Percentiles rank a stretch among this genome's conserved stretches.
Conservation (phyloP, 495 filamentous ascomycete species). For the Penicillium pancosmium region DNA sequence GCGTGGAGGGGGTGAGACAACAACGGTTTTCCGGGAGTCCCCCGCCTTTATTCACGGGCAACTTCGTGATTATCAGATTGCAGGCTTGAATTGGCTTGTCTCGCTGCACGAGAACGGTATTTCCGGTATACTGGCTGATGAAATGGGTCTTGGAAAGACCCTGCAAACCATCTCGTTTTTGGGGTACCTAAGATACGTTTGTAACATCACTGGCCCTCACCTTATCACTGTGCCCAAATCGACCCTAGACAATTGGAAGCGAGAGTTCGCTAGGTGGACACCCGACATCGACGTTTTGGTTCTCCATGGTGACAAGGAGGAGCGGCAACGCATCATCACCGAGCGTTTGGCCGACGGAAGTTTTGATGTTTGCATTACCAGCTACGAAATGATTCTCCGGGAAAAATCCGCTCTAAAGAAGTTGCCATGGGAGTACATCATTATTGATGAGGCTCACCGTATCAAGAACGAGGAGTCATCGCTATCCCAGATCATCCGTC, state of each 20-base stretch:
- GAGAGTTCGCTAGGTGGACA: slow-evolving; percentile 92
- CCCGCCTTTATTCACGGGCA: slow-evolving; percentile 81
- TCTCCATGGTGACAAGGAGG: slow-evolving; percentile 93
- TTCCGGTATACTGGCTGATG: slow-evolving; percentile 94
- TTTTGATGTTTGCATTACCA: slow-evolving; percentile 93
- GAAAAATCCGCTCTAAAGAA: slow-evolving; percentile 96
- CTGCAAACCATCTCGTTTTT: slow-evolving; percentile 90
- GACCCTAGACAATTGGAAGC: slow-evolving; percentile 97
- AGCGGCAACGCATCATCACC: slow-evolving; percentile 84
- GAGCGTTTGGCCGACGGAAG: slow-evolving; percentile 89
- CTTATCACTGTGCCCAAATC: slow-evolving; percentile 94
- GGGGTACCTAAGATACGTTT: slow-evolving; percentile 89
- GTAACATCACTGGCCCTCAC: slow-evolving; percentile 89
- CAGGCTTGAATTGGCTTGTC: slow-evolving; percentile 96
- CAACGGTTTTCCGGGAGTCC: slow-evolving; percentile 90
- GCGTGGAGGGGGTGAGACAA: slow-evolving; percentile 78
- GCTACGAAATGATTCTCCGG: slow-evolving; percentile 93
- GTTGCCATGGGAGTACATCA: slow-evolving; percentile 99
- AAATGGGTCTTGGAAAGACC: slow-evolving; percentile 97
- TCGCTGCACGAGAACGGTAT: slow-evolving; percentile 98
- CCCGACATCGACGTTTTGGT: slow-evolving; percentile 95
- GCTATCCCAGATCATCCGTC: slow-evolving; percentile 91
- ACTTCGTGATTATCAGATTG: slow-evolving; percentile 96
- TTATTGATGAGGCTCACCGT: slow-evolving; percentile 97
- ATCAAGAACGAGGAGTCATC: slow-evolving; percentile 99